Evolutionary conservation across 169 alveolate genomes (phyloP).

Genomic region (Neospora caninum): DNA sequence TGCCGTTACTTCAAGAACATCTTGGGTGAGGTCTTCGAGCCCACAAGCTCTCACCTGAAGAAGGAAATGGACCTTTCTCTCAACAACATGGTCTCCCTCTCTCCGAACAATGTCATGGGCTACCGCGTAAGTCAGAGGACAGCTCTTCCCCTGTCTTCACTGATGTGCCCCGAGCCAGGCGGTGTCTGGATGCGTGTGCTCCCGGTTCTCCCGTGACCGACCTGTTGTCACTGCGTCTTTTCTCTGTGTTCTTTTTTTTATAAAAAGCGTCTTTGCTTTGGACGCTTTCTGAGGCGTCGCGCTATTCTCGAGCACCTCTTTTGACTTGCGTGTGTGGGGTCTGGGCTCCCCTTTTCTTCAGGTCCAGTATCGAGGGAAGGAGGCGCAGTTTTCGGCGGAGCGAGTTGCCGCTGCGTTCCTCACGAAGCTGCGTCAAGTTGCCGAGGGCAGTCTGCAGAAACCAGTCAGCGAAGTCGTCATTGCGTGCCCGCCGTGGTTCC

Average conservation of each 20-base stretch:
- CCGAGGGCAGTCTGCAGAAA: slow-evolving; percentile 86
- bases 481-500: slow-evolving; percentile 85
- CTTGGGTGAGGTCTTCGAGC: slow-evolving; percentile 81
- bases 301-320: background rate
- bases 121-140: slow-evolving; percentile 45
- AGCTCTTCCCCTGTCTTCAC: background rate
- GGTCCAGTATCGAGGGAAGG: slow-evolving; percentile 83
- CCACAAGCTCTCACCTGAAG: slow-evolving; percentile 29
- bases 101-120: slow-evolving; percentile 39
- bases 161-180: background rate
- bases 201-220: background rate
- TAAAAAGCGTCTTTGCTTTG: background rate
- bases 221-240: background rate
- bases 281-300: background rate
- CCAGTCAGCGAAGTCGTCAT: slow-evolving; percentile 79
- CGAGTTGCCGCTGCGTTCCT: slow-evolving; percentile 89
- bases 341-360: slow-evolving; percentile 62
- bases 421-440: slow-evolving; percentile 80
- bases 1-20: slow-evolving; percentile 89
- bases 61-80: slow-evolving; percentile 19
- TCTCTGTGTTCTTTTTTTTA: background rate
- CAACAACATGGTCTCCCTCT: background rate
- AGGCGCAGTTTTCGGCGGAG: slow-evolving; percentile 82
- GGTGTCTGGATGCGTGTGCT: background rate
- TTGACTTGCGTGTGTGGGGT: background rate